Evolutionary conservation across 2,329 filamentous ascomycete genomes (phyloP).

Genomic region (Ceratocystis huliohia): DNA sequence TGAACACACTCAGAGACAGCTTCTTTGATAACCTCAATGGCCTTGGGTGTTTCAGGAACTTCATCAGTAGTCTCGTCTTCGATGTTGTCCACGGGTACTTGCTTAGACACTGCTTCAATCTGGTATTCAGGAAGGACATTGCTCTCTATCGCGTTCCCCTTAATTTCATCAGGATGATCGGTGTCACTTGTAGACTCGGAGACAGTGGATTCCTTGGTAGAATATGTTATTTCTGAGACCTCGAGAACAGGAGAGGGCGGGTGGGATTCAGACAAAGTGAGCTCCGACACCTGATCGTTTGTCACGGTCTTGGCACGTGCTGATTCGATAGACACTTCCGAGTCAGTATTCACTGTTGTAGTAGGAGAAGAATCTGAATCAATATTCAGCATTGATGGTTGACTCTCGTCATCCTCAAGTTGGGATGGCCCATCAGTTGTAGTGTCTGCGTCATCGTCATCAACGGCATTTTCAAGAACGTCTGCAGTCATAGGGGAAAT

Average conservation of each 20-base stretch:
- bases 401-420: constrained; percentile 24
- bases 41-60: not conserved
- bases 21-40: constrained; percentile 10
- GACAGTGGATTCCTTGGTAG: constrained; percentile 51
- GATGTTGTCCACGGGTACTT: constrained; percentile 17
- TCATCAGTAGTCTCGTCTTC: constrained; percentile 7
- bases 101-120: not conserved
- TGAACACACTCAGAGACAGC: constrained; percentile 9
- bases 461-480: not conserved
- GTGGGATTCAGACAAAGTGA: constrained; percentile 43
- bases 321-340: constrained; percentile 40
- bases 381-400: constrained; percentile 31
- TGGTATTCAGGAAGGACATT: not conserved
- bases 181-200: constrained; percentile 53
- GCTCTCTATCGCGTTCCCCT: constrained; percentile 21
- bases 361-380: constrained; percentile 22
- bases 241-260: constrained; percentile 42
- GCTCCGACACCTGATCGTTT: constrained; percentile 36
- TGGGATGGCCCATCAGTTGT: constrained; percentile 24
- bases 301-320: constrained; percentile 29
- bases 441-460: constrained; percentile 23
- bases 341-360: constrained; percentile 34
- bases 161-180: constrained; percentile 32
- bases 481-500: not conserved
- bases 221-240: constrained; percentile 44